A percentile compares a stretch with the other conserved stretches of the same genome.
Conservation (phyloP, 2,329 filamentous ascomycete species). For the Fusarium vanettenii region DNA sequence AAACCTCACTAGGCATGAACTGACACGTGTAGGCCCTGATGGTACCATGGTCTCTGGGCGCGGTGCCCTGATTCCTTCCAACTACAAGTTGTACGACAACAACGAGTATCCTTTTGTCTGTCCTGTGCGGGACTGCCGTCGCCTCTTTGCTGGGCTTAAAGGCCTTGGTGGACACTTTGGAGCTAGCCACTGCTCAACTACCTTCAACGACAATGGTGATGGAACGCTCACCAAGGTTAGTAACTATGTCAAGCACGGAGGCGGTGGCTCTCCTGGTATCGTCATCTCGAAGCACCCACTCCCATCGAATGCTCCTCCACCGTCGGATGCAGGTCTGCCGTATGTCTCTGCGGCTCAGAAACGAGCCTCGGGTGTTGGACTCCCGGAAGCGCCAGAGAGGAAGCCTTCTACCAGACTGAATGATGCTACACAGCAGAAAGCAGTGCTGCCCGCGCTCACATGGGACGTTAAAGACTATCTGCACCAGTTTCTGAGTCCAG, state of each 20-base stretch:
- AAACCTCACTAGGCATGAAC: not conserved
- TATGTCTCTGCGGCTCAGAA: constrained; percentile 6
- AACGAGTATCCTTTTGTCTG: constrained; percentile 47
- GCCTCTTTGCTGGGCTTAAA: constrained; percentile 38
- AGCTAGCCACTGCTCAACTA: constrained; percentile 39
- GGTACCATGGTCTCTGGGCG: constrained; percentile 16
- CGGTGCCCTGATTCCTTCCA: constrained; percentile 49
- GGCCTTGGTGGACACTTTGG: constrained; percentile 43
- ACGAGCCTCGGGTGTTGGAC: not conserved
- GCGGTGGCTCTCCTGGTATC: constrained; percentile 42
- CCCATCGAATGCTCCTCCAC: constrained; percentile 35
- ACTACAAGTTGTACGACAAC: constrained; percentile 45
- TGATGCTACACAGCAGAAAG: not conserved
- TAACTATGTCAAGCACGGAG: constrained; percentile 34
- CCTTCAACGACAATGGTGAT: constrained; percentile 55
- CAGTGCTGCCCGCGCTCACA: not conserved
- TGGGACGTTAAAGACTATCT: constrained; percentile 37
- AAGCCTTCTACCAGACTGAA: constrained; percentile 3
- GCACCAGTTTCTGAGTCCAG: constrained; percentile 30
- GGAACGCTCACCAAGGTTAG: constrained; percentile 51
- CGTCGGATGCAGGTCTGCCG: constrained; percentile 25
- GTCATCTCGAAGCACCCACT: constrained; percentile 44
- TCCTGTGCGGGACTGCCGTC: constrained; percentile 52
- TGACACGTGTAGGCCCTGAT: constrained; percentile 27
- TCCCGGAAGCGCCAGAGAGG: not conserved